These are phyloP conservation scores for Neofusicoccum parvum DNA, from an alignment of 2,329 filamentous ascomycete species.

Conservation along the genomic window DNA sequence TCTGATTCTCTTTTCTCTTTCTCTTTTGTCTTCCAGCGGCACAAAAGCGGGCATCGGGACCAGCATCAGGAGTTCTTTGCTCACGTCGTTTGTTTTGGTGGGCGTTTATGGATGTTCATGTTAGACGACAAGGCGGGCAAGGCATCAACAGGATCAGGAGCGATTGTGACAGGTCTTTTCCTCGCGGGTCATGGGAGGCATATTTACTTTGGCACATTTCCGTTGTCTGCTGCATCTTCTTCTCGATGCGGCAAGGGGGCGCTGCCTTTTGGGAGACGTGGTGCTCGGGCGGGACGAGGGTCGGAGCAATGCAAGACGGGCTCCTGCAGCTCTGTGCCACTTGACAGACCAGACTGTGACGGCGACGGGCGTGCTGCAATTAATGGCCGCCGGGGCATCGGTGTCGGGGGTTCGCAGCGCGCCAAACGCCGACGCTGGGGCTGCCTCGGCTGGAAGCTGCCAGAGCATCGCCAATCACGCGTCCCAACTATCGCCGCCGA, in stretches of 20 bases:
- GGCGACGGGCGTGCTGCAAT: no score
- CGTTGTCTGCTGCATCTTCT: neutral
- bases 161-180: neutral
- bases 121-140: neutral
- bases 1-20: neutral
- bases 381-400: neutral
- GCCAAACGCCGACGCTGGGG: neutral
- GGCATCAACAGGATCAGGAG: neutral
- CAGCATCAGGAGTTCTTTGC: constrained; percentile 10
- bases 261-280: neutral
- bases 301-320: neutral
- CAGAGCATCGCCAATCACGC: neutral
- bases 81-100: neutral
- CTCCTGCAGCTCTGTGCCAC: neutral
- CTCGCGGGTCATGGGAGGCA: neutral
- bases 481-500: neutral
- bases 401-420: neutral
- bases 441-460: constrained; percentile 2
- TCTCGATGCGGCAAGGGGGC: neutral
- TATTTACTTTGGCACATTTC: neutral
- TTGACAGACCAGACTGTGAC: no score
- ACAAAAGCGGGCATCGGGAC: constrained; percentile 4
- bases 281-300: neutral
- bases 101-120: neutral
- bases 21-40: neutral